Evolutionary conservation across 768 basidiomycete genomes (phyloP).

Genomic region (Chlorophyllum brunneum): DNA sequence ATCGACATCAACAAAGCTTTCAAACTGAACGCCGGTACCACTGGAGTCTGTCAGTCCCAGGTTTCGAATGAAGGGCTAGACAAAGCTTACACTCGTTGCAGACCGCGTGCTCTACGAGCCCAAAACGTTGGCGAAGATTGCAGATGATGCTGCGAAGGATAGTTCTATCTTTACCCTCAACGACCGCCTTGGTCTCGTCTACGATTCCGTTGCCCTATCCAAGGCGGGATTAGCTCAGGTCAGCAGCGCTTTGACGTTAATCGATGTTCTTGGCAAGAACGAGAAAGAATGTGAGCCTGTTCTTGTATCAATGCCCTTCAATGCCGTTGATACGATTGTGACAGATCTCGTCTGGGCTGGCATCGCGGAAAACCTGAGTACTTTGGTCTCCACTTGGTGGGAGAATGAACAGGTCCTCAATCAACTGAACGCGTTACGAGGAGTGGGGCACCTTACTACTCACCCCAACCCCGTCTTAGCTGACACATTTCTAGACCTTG

Average conservation of each 20-base stretch:
- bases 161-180: conserved; percentile 69
- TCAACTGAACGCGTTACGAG: conserved; percentile 55
- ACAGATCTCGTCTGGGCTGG: conserved; percentile 81
- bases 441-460: conserved; percentile 34
- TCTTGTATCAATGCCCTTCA: background rate
- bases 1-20: conserved; percentile 76
- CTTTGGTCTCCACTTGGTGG: conserved; percentile 75
- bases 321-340: background rate
- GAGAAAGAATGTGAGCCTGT: conserved; percentile 74
- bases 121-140: conserved; percentile 74
- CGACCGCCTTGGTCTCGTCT: conserved; percentile 86
- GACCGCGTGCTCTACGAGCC: conserved; percentile 86
- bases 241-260: conserved; percentile 72
- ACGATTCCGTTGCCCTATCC: conserved; percentile 77
- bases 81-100: conserved; percentile 22
- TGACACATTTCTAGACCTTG: conserved; percentile 37
- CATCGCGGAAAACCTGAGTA: conserved; percentile 51
- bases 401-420: conserved; percentile 57
- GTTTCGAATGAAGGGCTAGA: background rate
- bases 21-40: conserved; percentile 89
- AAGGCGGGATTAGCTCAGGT: conserved; percentile 76
- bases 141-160: conserved; percentile 68
- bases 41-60: conserved; percentile 74
- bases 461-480: background rate
- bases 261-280: conserved; percentile 53